These are phyloP conservation scores for Pontederia paniculata DNA, from an alignment of 176 grass and related monocot genomes.

Conservation along the genomic window DNA sequence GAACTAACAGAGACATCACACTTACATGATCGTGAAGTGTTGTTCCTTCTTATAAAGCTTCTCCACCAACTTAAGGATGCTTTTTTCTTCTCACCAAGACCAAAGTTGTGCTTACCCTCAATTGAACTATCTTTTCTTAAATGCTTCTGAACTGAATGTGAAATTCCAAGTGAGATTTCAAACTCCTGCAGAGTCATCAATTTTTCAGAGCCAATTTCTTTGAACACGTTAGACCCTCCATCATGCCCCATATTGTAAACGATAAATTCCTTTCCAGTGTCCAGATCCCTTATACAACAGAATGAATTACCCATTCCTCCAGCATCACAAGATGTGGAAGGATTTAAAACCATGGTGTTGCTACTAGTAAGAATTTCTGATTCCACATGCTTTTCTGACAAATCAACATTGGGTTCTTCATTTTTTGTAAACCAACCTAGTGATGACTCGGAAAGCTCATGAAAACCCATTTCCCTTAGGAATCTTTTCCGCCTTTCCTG, in stretches of 20 bases:
- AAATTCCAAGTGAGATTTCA: conserved; percentile 41
- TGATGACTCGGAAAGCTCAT: conserved; percentile 23
- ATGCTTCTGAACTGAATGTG: conserved; percentile 33
- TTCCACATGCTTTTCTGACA: conserved; percentile 19
- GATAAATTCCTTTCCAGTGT: conserved; percentile 32
- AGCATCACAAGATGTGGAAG: conserved; percentile 20
- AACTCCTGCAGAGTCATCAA: conserved; percentile 55
- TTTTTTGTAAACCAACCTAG: conserved; percentile 13
- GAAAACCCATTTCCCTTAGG: conserved; percentile 48
- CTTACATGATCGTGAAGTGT: conserved; percentile 28
- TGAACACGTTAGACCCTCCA: conserved; percentile 33
- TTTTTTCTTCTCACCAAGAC: conserved; percentile 24
- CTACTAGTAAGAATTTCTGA: conserved; percentile 15
- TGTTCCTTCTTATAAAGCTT: conserved; percentile 39
- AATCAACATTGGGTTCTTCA: conserved; percentile 21
- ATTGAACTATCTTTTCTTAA: conserved; percentile 18
- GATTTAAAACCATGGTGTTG: conserved; percentile 6
- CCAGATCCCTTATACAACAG: conserved; percentile 40
- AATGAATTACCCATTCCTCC: conserved; percentile 9
- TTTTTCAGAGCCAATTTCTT: conserved; percentile 57
- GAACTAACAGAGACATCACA: conserved; percentile 36
- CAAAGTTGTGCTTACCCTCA: neutral
- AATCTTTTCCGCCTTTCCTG: conserved; percentile 64
- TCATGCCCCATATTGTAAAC: conserved; percentile 26
- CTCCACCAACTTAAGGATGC: conserved; percentile 43